These are phyloP conservation scores for Aspergillus glaucus DNA, from an alignment of 2,329 filamentous ascomycete genomes.

Conservation along the genomic window DNA sequence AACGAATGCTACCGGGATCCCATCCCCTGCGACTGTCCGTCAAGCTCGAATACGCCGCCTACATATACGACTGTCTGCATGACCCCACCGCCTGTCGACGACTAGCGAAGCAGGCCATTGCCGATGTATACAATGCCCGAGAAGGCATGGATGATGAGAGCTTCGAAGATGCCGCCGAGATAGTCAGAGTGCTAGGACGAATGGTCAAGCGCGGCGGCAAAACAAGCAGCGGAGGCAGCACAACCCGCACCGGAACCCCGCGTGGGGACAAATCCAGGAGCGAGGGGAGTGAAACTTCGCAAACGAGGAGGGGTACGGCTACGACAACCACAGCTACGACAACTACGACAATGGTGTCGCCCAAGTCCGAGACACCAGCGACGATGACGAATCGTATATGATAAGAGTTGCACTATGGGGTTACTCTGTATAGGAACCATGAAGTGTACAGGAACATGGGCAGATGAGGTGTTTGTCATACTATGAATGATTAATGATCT, in stretches of 20 bases:
- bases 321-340: not conserved
- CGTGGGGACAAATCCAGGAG: constrained; percentile 24
- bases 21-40: constrained; percentile 85
- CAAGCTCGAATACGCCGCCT: constrained; percentile 87
- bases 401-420: constrained; percentile 5
- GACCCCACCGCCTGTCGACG: constrained; percentile 69
- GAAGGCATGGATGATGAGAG: constrained; percentile 94
- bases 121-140: constrained; percentile 82
- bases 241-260: constrained; percentile 17
- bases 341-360: constrained; percentile 2
- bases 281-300: constrained; percentile 24
- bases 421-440: too few relatives aligned
- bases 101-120: constrained; percentile 74
- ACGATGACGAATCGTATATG: constrained; percentile 32
- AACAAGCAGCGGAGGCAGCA: constrained; percentile 27
- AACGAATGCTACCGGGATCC: constrained; percentile 71
- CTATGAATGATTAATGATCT: too few relatives aligned
- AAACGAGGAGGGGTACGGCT: constrained; percentile 9
- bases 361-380: constrained; percentile 1
- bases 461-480: too few relatives aligned
- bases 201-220: constrained; percentile 72
- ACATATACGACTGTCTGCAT: constrained; percentile 86
- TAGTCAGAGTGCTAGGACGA: constrained; percentile 77
- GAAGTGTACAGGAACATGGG: too few relatives aligned
- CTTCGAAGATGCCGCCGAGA: constrained; percentile 83